A percentile compares a stretch with the other conserved stretches of the same genome.
Conservation (phyloP, 345 rosid species). For the Turritis glabra region DNA sequence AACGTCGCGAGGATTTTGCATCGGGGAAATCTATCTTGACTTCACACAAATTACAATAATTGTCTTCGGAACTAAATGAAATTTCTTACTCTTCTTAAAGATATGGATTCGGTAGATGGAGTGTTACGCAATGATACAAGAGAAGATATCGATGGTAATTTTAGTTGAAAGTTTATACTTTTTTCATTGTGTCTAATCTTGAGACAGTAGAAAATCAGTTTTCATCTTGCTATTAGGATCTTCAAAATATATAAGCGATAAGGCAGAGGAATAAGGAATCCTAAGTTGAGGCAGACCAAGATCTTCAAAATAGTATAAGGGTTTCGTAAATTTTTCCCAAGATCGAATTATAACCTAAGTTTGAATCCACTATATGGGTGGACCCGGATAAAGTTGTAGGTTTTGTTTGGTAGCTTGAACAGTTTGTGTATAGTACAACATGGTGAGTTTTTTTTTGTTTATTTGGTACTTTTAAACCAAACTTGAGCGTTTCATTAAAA, state of each 20-base stretch:
- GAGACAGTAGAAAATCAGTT: too few species aligned
- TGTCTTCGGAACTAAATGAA: too few species aligned
- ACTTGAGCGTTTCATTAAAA: background rate
- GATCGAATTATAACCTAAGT: conserved; percentile 2
- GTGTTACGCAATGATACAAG: too few species aligned
- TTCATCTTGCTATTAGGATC: background rate
- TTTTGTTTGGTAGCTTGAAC: conserved; percentile 18
- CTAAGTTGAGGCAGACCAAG: background rate
- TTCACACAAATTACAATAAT: too few species aligned
- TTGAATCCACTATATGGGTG: conserved; percentile 17
- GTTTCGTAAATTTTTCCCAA: background rate
- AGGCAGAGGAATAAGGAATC: background rate
- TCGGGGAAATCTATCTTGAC: too few species aligned
- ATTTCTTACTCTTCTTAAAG: too few species aligned
- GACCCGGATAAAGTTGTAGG: conserved; percentile 17
- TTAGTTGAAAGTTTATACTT: background rate
- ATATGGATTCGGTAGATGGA: too few species aligned
- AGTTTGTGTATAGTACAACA: background rate
- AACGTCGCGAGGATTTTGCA: too few species aligned
- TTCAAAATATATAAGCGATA: too few species aligned
- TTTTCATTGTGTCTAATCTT: background rate
- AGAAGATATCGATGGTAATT: too few species aligned
- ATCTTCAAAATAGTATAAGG: background rate
- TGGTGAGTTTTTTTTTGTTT: background rate
- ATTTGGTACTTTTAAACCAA: background rate